Evolutionary conservation across 495 filamentous ascomycete genomes (phyloP), one percentile per base, ranked within the genome.

Genomic region (Penicillium pancosmium): DNA sequence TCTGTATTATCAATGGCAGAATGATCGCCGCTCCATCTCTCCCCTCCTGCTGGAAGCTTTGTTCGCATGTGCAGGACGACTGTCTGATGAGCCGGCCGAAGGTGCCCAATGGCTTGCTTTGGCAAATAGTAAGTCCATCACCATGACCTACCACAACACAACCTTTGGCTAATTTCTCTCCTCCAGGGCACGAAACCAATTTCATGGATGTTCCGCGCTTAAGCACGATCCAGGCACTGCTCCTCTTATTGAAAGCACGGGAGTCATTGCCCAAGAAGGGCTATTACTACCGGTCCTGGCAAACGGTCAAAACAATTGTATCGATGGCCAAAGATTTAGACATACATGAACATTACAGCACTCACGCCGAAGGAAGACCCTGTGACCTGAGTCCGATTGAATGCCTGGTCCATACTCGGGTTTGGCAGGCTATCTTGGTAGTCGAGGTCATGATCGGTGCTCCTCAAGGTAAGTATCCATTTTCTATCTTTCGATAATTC

Each of bases 271-370:
- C 95, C 2, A 94, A 94, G 69, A 87, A 91, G 65, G 94, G 94
- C 2, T 98, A 98, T 71, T 98, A 94, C 73, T 98, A 93, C 69
- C 86, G 94, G 23, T 98, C 94, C 11, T 98, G 94, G 94, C 97
- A 97, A 85, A 95, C 90, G 7, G 86, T 97, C 48, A 93, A 96
- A 54, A 92, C 90, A 43, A 88, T 93, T 54, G 87, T 97, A 21
- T 87, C 91, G 11, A 95, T 98, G 90, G 91, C 87, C 44, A 92
- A 95, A 64, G 94, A 98, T 68, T 80, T 98, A 54, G 92, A 91
- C 43, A 79, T 98, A 8, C 87, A 97, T 68, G 91, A 95, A 67
- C 94, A 98, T 73, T 85, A 86, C 62, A 85, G 86, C 43, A 80
- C 82, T 41, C 94, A 98, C 72, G 80, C 85, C 52, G 82, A 85